phyloP scores from a whole-genome alignment of 805 yeast species.

The Pichia ethanolica region DNA sequence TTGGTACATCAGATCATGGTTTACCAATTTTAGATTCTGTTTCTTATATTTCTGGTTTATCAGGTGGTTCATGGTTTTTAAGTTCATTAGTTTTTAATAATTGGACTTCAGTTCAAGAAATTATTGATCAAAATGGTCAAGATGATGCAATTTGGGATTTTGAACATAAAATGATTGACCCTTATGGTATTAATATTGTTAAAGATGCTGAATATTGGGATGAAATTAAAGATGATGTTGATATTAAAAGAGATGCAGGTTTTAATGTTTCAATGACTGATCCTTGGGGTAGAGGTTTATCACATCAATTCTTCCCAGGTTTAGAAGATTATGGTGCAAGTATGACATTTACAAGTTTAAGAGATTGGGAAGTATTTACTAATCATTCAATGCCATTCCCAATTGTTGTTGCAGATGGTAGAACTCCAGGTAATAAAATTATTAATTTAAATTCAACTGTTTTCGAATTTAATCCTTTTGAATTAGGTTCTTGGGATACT shows the following conservation, averaged over 20 bases:
- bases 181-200: conserved; percentile 55
- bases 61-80: conserved; percentile 82
- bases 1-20: conserved; percentile 41
- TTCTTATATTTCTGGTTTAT: conserved; percentile 66
- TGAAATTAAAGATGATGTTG: conserved; percentile 45
- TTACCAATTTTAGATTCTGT: conserved; percentile 71
- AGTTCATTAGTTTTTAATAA: conserved; percentile 62
- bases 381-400: conserved; percentile 68
- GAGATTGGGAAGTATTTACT: conserved; percentile 53
- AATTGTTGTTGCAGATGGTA: conserved; percentile 55
- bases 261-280: conserved; percentile 64
- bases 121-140: conserved; percentile 34
- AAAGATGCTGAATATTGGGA: conserved; percentile 46
- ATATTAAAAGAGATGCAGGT: conserved; percentile 53
- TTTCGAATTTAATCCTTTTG: conserved; percentile 57
- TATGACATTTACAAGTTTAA: conserved; percentile 48
- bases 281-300: conserved; percentile 70
- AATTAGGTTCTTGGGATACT: conserved; percentile 87
- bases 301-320: conserved; percentile 64
- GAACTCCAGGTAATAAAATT: conserved; percentile 53
- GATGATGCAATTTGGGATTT: conserved; percentile 62
- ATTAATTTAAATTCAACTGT: conserved; percentile 62
- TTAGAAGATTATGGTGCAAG: conserved; percentile 57
- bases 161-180: conserved; percentile 48
- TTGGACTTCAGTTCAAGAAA: conserved; percentile 63